Evolutionary conservation across 306 rosid genomes (phyloP).

Genomic region (Hippophae gyantsensis): DNA sequence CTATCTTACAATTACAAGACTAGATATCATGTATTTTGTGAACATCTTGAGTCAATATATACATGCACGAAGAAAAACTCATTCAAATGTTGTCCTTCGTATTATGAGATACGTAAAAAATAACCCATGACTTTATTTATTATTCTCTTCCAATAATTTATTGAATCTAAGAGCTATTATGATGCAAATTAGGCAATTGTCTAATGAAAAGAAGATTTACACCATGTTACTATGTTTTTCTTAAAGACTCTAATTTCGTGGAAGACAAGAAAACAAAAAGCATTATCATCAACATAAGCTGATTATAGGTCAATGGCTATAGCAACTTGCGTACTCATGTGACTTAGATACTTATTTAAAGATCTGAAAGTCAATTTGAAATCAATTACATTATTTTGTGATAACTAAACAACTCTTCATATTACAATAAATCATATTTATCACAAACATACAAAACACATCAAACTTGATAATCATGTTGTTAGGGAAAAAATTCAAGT

Average conservation of each 20-base stretch:
- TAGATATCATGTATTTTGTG: too few relatives aligned
- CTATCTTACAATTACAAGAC: too few relatives aligned
- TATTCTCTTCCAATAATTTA: neutral
- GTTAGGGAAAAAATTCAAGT: neutral
- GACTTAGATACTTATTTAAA: neutral
- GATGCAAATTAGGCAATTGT: neutral
- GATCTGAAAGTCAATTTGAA: neutral
- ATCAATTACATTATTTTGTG: neutral
- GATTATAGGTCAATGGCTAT: neutral
- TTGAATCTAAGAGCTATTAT: neutral
- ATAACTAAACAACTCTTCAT: neutral
- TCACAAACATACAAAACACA: neutral
- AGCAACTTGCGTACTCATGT: neutral
- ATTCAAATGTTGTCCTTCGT: too few relatives aligned
- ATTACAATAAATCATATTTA: neutral
- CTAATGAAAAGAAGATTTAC: neutral
- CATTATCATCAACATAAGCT: neutral
- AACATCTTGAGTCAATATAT: too few relatives aligned
- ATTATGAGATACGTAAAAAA: neutral
- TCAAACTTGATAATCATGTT: neutral
- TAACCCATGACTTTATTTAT: neutral
- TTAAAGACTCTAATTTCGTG: neutral
- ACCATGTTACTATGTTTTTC: neutral
- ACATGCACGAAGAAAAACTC: too few relatives aligned
- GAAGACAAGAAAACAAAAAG: neutral